Conservation (phyloP, 2,329 filamentous ascomycete species). For the Colletotrichum lini region DNA sequence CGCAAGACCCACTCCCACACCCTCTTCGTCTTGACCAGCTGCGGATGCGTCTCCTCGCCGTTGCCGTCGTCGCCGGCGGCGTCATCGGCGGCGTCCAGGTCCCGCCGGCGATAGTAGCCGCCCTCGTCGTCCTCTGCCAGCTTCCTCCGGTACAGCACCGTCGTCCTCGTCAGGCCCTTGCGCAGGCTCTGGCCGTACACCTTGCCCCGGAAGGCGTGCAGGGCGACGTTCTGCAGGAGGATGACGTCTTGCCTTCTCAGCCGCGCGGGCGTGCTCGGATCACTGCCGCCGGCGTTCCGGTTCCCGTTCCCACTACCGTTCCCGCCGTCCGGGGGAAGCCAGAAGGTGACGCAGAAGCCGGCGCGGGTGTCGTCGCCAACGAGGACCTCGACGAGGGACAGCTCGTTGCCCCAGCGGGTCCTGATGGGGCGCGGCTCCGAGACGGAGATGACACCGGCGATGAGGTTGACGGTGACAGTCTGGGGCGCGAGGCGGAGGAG, state of each 20-base stretch:
- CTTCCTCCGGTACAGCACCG: conserved; percentile 73
- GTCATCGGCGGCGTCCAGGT: conserved; percentile 55
- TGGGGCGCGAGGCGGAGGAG: conserved; percentile 80
- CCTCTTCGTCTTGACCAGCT: conserved; percentile 73
- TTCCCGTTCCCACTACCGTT: conserved; percentile 41
- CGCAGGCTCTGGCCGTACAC: conserved; percentile 90
- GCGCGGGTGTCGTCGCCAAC: conserved; percentile 89
- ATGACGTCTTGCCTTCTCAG: conserved; percentile 83
- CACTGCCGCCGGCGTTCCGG: conserved; percentile 39
- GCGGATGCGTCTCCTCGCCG: conserved; percentile 56
- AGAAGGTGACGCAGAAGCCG: conserved; percentile 87
- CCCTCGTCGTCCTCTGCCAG: conserved; percentile 65
- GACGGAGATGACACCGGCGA: conserved; percentile 84
- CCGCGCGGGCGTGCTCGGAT: conserved; percentile 39
- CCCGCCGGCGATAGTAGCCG: conserved; percentile 70
- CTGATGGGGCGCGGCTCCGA: conserved; percentile 76
- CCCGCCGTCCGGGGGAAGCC: conserved; percentile 69
- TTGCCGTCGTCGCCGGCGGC: conserved; percentile 9
- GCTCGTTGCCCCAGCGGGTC: conserved; percentile 73
- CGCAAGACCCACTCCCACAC: conserved; percentile 83
- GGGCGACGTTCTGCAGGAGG: conserved; percentile 82
- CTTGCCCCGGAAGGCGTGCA: conserved; percentile 80
- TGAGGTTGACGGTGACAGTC: conserved; percentile 84
- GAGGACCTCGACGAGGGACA: conserved; percentile 81
- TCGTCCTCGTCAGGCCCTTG: conserved; percentile 77